A percentile compares a stretch with the other conserved stretches of the same genome.
These are phyloP conservation scores for Penicillium goetzii DNA, from an alignment of 495 filamentous ascomycete species.

Conservation along the genomic window DNA sequence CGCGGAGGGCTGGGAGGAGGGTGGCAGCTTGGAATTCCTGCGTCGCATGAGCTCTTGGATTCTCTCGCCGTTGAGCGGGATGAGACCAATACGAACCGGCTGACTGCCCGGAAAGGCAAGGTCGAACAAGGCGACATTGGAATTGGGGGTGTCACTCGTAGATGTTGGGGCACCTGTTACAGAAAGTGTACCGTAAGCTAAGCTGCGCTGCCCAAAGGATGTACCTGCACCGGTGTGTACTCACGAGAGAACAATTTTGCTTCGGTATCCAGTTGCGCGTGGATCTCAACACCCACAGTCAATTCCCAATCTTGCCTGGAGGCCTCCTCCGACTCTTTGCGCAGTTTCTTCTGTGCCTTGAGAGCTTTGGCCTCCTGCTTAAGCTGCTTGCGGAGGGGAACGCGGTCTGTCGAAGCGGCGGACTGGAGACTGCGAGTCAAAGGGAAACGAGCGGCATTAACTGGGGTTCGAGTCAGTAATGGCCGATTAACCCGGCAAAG, in stretches of 20 bases:
- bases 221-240: slow-evolving; percentile 19
- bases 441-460: slow-evolving; percentile 15
- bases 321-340: slow-evolving; percentile 43
- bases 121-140: slow-evolving; percentile 86
- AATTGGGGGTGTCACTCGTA: slow-evolving; percentile 73
- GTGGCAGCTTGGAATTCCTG: slow-evolving; percentile 78
- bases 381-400: slow-evolving; percentile 72
- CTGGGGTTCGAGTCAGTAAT: slow-evolving; percentile 2
- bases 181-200: neutral
- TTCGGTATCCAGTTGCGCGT: slow-evolving; percentile 89
- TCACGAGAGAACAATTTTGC: slow-evolving; percentile 80
- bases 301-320: slow-evolving; percentile 71
- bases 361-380: slow-evolving; percentile 69
- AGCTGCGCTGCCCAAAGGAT: neutral
- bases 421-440: slow-evolving; percentile 31
- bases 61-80: neutral
- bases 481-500: slow-evolving; percentile 25
- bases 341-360: slow-evolving; percentile 41
- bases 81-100: slow-evolving; percentile 52
- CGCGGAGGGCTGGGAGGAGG: slow-evolving; percentile 84
- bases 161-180: slow-evolving; percentile 66
- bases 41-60: slow-evolving; percentile 16
- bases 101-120: slow-evolving; percentile 87
- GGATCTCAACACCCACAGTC: slow-evolving; percentile 95
- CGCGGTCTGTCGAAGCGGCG: slow-evolving; percentile 32